Evolutionary conservation across 306 rosid species (phyloP).

Genomic region (Ormosia semicastrata): DNA sequence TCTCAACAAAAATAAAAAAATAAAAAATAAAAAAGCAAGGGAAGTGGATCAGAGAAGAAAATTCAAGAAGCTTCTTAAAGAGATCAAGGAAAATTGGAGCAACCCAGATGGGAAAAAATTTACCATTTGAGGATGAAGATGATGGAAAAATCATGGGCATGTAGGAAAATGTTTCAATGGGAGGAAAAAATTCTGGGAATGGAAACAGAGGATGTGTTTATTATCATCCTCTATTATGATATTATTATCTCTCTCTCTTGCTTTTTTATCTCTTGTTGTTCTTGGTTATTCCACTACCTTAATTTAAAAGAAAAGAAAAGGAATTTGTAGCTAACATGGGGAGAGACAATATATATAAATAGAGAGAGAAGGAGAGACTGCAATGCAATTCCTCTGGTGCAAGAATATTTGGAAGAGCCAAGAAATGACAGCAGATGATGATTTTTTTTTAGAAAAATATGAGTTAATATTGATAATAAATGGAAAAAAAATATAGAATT

Average conservation of each 20-base stretch:
- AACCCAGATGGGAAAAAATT: conserved; percentile 27
- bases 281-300: conserved; percentile 81
- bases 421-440: conserved; percentile 45
- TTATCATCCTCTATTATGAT: conserved; percentile 41
- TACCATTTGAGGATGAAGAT: conserved; percentile 59
- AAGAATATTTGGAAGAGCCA: conserved; percentile 90
- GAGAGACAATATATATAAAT: conserved; percentile 45
- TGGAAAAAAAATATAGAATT: background rate
- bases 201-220: conserved; percentile 84
- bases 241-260: conserved; percentile 28
- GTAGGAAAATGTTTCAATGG: conserved; percentile 59
- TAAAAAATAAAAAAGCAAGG: conserved; percentile 12
- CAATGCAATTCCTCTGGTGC: conserved; percentile 58
- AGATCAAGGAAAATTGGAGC: conserved; percentile 34
- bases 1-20: conserved; percentile 22
- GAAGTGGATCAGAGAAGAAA: conserved; percentile 53
- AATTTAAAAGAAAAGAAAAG: conserved; percentile 70
- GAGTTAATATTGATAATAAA: background rate
- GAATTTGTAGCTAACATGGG: conserved; percentile 64
- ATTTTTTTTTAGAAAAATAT: background rate
- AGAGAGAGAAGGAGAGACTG: conserved; percentile 46
- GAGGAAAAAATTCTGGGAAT: conserved; percentile 49
- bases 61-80: conserved; percentile 5
- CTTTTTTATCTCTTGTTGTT: conserved; percentile 39
- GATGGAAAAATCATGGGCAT: conserved; percentile 44